Conservation (phyloP, 192 early-diverging fungal species). For the Gigaspora rosea region DNA sequence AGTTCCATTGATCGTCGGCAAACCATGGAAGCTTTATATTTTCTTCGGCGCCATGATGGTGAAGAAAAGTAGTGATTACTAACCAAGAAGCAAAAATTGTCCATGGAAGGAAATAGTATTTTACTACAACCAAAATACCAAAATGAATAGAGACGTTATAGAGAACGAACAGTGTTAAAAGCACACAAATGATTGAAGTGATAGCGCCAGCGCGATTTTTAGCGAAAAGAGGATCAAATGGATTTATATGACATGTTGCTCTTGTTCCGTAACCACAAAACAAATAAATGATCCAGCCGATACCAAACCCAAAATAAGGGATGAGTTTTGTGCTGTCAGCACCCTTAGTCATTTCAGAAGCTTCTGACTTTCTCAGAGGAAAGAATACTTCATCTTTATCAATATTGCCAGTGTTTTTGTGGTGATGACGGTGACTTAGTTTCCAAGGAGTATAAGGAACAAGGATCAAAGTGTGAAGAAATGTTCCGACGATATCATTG, state of each 20-base stretch:
- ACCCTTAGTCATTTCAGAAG: not conserved
- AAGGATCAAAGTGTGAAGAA: constrained; percentile 4
- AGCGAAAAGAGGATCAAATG: not conserved
- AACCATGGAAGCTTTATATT: constrained; percentile 18
- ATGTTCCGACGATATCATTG: constrained; percentile 15
- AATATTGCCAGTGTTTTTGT: constrained; percentile 22
- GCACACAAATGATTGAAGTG: not conserved
- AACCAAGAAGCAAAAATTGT: constrained; percentile 5
- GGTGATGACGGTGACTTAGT: constrained; percentile 23
- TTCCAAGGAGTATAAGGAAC: constrained; percentile 21
- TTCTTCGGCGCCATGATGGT: constrained; percentile 17
- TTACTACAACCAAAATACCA: not conserved
- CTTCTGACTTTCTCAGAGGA: constrained; percentile 3
- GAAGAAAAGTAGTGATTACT: constrained; percentile 17
- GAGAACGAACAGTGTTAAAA: not conserved
- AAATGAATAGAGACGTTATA: not conserved
- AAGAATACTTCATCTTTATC: constrained; percentile 23
- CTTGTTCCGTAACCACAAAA: constrained; percentile 5
- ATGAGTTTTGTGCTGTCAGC: not conserved
- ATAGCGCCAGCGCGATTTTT: not conserved
- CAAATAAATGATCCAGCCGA: constrained; percentile 11
- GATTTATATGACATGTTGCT: constrained; percentile 9
- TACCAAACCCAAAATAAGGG: constrained; percentile 5
- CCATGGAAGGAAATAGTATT: constrained; percentile 23
- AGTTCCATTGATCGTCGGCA: constrained; percentile 6